Evolutionary conservation across 805 yeast species (phyloP).

Genomic region (Metschnikowia matae): DNA sequence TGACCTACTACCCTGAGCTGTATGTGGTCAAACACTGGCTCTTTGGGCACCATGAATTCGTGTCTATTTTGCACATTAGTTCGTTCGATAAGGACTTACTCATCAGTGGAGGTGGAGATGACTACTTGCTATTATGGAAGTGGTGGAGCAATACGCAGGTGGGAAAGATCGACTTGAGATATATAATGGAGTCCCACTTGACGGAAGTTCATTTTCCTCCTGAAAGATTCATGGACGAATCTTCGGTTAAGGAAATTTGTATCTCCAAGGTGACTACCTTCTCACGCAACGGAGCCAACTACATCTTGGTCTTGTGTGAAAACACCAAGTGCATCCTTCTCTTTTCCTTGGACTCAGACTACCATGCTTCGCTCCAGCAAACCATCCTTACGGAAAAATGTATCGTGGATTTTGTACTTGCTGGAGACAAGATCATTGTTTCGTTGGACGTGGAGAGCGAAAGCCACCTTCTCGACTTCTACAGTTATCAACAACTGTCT

Average conservation of each 20-base stretch:
- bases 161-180: conserved; percentile 46
- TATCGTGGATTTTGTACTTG: conserved; percentile 28
- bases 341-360: conserved; percentile 27
- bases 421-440: conserved; percentile 20
- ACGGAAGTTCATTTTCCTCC: conserved; percentile 61
- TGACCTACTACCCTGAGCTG: conserved; percentile 74
- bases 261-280: conserved; percentile 44
- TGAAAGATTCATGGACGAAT: conserved; percentile 52
- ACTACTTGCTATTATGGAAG: conserved; percentile 67
- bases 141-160: conserved; percentile 55
- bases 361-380: conserved; percentile 26
- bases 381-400: conserved; percentile 23
- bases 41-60: conserved; percentile 83
- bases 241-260: conserved; percentile 50
- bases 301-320: conserved; percentile 47
- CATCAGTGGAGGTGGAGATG: conserved; percentile 91
- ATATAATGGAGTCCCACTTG: conserved; percentile 38
- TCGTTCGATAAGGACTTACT: conserved; percentile 47
- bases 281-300: conserved; percentile 19
- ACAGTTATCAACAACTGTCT: conserved; percentile 20
- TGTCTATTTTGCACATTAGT: conserved; percentile 62
- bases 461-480: conserved; percentile 23
- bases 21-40: conserved; percentile 77
- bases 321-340: conserved; percentile 45
- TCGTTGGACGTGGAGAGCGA: conserved; percentile 30